phyloP scores from a whole-genome alignment of 768 basidiomycete genomes.

The Pleurotus eryngii region DNA sequence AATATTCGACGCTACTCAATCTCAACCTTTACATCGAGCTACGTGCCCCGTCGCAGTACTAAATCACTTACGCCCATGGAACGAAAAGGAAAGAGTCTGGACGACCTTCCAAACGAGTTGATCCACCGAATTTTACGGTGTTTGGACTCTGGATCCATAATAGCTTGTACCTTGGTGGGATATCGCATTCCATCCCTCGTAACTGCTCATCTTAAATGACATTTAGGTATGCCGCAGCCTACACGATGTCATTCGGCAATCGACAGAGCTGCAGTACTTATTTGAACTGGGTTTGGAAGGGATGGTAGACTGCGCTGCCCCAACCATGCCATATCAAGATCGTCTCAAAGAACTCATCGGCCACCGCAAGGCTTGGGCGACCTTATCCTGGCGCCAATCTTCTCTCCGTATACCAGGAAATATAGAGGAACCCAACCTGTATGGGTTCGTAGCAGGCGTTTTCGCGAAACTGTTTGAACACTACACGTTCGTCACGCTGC shows the following conservation, averaged over 20 bases:
- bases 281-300: slow-evolving; percentile 38
- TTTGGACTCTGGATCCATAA: background rate
- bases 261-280: slow-evolving; percentile 29
- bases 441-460: slow-evolving; percentile 59
- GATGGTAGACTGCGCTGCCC: slow-evolving; percentile 20
- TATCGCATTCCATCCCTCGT: background rate
- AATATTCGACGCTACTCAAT: too few species aligned
- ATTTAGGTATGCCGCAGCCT: slow-evolving; percentile 1
- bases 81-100: background rate
- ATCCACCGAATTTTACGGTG: background rate
- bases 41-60: too few species aligned
- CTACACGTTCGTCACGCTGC: slow-evolving; percentile 15
- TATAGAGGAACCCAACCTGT: slow-evolving; percentile 30
- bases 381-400: slow-evolving; percentile 16
- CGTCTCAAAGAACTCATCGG: slow-evolving; percentile 17
- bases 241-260: background rate
- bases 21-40: too few species aligned
- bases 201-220: background rate
- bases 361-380: slow-evolving; percentile 21
- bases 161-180: background rate
- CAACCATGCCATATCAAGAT: slow-evolving; percentile 12
- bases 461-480: slow-evolving; percentile 42
- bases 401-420: slow-evolving; percentile 13
- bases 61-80: too few species aligned
- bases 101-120: background rate